Base-by-base conservation (phyloP, 2,329 filamentous ascomycete species). In the Neofusicoccum parvum region DNA sequence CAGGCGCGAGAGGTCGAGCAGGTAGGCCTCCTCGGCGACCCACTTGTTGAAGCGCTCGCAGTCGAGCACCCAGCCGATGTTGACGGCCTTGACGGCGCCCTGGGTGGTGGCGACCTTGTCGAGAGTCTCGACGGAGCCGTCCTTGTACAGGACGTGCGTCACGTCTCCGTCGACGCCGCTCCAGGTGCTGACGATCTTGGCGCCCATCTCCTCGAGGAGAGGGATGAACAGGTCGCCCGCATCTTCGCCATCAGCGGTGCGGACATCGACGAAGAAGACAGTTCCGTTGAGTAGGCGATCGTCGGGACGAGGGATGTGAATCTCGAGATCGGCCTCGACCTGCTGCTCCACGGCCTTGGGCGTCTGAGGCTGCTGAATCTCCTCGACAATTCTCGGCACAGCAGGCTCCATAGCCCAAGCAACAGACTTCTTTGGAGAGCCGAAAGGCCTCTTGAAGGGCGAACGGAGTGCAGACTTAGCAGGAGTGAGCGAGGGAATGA, bases 121-220 rank as follows among this genome's bases (percentile, higher is more conserved):
- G 69, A 97, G 79, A 0, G 92, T 96, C 32, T 89, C 84, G 72
- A 90, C 89, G 48, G 88, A 88, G 51, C 93, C 93, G 73, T 96
- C 93, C 76, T 96, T 97, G 82, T 89, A 97, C 6, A 97, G 87
- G 7, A 97, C 91, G 73, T 97, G 93, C 0, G 92, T 96, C 71
- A 96, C 92, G 5, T 89, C 90, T 45, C 64, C 77, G 6, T 87
- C 87, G 72, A 89, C 90, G 89, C 91, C 94, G 50, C 82, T 81
- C 92, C 92, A 95, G 14, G 83, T 84, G 77, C 89, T 91, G 49
- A 94, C 85, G 71, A 91, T 92, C 51, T 87, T 86, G 20, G 93
- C 93, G 11, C 93, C 93, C 87, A 96, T 93, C 72, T 92, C 87
- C 9, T 83, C 86, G 23, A 96, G 84, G 6, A 96, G 83, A 70